phyloP scores from a whole-genome alignment of 352 stramenopile species.

The Peronospora belbahrii region DNA sequence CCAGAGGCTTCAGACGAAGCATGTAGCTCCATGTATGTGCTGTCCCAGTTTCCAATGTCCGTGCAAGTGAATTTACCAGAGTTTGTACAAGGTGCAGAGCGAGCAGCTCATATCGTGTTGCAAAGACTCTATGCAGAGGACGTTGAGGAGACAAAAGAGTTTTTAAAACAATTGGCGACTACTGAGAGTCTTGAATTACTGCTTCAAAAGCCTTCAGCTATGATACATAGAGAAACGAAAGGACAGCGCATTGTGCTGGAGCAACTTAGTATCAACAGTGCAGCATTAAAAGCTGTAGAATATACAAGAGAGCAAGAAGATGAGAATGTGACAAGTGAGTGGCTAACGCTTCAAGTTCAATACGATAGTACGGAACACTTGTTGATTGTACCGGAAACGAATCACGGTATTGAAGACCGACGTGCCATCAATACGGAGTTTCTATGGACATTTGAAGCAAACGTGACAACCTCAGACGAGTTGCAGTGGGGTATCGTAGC shows the following conservation, averaged over 20 bases:
- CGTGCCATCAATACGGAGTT: conserved; percentile 41
- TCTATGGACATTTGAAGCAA: conserved; percentile 48
- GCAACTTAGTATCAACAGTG: conserved; percentile 33
- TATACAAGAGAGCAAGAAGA: conserved; percentile 25
- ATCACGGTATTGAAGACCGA: conserved; percentile 32
- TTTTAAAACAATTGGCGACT: conserved; percentile 25
- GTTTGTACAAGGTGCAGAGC: conserved; percentile 32
- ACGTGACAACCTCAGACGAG: conserved; percentile 29
- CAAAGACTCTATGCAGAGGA: conserved; percentile 34
- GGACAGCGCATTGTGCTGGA: conserved; percentile 23
- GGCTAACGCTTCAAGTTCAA: conserved; percentile 37
- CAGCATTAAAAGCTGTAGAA: conserved; percentile 35
- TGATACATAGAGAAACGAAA: conserved; percentile 11
- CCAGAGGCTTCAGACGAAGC: conserved; percentile 23
- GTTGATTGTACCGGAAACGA: conserved; percentile 5
- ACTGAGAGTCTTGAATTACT: conserved; percentile 18
- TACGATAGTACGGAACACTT: conserved; percentile 49
- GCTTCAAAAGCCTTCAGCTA: conserved; percentile 20
- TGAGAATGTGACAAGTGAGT: conserved; percentile 26
- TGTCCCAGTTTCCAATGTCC: conserved; percentile 33
- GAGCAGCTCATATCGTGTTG: conserved; percentile 35
- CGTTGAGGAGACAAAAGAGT: conserved; percentile 9
- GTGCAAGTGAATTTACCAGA: conserved; percentile 33
- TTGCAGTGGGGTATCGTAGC: conserved; percentile 39
- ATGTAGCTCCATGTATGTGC: conserved; percentile 43